phyloP scores from a whole-genome alignment of 2,329 filamentous ascomycete genomes.

The Mariannaea elegans region DNA sequence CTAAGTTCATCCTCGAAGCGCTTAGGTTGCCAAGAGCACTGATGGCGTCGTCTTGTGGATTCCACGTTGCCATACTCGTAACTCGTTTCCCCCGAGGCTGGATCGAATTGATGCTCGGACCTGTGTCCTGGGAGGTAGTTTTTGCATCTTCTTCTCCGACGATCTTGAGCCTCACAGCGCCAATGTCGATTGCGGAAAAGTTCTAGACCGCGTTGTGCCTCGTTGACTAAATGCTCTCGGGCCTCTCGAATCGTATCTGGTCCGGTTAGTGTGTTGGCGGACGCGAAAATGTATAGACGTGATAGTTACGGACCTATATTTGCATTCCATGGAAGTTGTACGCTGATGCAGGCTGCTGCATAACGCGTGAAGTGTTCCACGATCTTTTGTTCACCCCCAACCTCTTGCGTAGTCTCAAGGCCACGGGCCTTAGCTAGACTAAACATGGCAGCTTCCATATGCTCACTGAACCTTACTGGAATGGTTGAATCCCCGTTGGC shows the following conservation, averaged over 20 bases:
- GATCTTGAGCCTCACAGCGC: background rate
- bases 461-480: constrained; percentile 9
- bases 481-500: constrained; percentile 2
- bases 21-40: background rate
- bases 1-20: background rate
- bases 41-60: background rate
- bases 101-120: background rate
- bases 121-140: background rate
- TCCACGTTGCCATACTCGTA: background rate
- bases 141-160: background rate
- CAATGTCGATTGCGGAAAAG: background rate
- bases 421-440: background rate
- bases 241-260: background rate
- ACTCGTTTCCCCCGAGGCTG: background rate
- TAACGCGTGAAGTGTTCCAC: constrained; percentile 10
- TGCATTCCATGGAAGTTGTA: constrained; percentile 1
- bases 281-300: too few species aligned
- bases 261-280: background rate
- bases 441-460: constrained; percentile 6
- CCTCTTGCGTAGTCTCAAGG: background rate
- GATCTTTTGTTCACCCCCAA: constrained; percentile 3
- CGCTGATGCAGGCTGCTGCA: constrained; percentile 11
- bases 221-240: background rate
- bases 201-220: background rate
- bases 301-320: background rate